phyloP scores from a whole-genome alignment of 495 filamentous ascomycete genomes.

The Bathelium albidoporum region DNA sequence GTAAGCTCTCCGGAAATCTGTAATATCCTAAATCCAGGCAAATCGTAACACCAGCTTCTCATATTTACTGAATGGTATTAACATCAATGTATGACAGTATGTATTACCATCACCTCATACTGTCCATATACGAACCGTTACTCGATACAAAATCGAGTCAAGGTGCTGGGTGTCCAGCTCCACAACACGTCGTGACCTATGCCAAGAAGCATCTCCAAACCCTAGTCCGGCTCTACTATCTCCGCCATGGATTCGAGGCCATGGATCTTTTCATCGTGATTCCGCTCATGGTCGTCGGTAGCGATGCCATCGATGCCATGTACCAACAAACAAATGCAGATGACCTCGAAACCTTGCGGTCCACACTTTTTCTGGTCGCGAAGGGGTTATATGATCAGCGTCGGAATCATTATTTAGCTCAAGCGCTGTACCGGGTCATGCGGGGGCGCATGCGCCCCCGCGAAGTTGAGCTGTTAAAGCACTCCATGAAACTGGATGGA shows the following conservation, averaged over 20 bases:
- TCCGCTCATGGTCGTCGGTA: background rate
- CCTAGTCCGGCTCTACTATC: conserved; percentile 6
- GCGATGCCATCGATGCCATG: background rate
- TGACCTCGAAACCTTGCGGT: background rate
- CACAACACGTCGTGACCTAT: background rate
- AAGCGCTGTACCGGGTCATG: background rate
- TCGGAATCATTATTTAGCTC: background rate
- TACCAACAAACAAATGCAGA: background rate
- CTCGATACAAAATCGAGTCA: background rate
- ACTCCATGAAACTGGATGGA: background rate
- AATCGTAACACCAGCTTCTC: background rate
- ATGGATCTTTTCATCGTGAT: background rate
- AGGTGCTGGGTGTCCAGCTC: background rate
- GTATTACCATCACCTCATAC: background rate
- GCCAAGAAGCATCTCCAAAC: background rate
- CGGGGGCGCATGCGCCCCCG: background rate
- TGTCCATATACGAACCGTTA: background rate
- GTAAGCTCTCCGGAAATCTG: background rate
- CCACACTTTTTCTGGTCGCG: background rate
- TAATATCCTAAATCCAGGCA: background rate
- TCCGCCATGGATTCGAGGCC: conserved; percentile 7
- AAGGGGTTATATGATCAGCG: background rate
- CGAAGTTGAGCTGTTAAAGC: background rate
- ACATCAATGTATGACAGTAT: background rate
- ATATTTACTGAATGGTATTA: background rate